phyloP scores from a whole-genome alignment of 2,329 filamentous ascomycete species.

The Magnaporthiopsis rhizophila region DNA sequence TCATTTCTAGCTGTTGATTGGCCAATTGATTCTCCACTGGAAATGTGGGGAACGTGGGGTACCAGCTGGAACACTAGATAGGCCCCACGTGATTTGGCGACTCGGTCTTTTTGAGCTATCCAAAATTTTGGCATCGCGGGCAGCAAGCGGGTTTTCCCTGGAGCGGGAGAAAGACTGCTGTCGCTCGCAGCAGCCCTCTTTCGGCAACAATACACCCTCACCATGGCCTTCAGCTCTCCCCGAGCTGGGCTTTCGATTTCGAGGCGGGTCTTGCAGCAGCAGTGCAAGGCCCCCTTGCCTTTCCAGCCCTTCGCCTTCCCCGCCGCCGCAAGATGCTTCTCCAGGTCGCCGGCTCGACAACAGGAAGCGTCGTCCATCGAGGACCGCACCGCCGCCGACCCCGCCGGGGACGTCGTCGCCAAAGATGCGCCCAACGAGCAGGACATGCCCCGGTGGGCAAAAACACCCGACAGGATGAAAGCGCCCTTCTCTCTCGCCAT shows the following conservation, averaged over 20 bases:
- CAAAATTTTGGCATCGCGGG: background rate
- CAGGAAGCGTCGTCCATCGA: background rate
- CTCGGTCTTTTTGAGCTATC: background rate
- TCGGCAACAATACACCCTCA: constrained; percentile 9
- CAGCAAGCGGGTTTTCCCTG: background rate
- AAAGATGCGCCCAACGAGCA: constrained; percentile 7
- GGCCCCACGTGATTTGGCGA: constrained; percentile 6
- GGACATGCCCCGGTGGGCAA: constrained; percentile 55
- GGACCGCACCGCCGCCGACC: constrained; percentile 6
- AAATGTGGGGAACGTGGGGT: background rate
- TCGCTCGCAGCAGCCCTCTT: background rate
- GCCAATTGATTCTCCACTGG: background rate
- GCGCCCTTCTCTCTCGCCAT: constrained; percentile 57
- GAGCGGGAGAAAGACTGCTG: background rate
- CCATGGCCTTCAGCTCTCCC: constrained; percentile 27
- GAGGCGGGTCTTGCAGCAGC: constrained; percentile 23
- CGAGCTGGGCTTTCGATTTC: constrained; percentile 24
- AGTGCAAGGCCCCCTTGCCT: constrained; percentile 15
- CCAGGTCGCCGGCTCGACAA: constrained; percentile 5
- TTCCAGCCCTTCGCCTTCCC: background rate
- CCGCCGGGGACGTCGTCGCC: background rate
- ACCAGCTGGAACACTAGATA: background rate
- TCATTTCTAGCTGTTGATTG: background rate
- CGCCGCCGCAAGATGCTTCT: constrained; percentile 2
- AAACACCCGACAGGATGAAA: constrained; percentile 63